These are phyloP conservation scores for Pseudohalonectria lignicola DNA, from an alignment of 2,329 filamentous ascomycete species.

Conservation along the genomic window DNA sequence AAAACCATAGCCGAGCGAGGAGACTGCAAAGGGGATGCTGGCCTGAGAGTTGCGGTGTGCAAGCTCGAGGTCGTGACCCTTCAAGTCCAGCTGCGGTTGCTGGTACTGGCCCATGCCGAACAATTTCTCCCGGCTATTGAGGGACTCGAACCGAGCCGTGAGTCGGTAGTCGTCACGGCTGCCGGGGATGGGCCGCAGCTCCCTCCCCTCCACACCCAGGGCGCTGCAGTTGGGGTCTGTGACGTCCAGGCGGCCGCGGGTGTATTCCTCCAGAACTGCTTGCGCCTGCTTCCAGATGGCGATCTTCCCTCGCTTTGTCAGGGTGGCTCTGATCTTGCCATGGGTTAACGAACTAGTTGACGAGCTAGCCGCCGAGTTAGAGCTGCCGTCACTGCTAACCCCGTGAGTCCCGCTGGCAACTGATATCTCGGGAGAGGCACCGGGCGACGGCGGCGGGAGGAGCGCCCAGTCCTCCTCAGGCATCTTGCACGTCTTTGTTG, in stretches of 20 bases:
- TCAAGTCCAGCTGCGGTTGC: slow-evolving; percentile 51
- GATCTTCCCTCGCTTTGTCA: slow-evolving; percentile 37
- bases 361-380: too few relatives aligned
- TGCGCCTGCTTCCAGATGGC: slow-evolving; percentile 30
- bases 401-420: too few relatives aligned
- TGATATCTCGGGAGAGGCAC: too few relatives aligned
- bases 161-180: slow-evolving; percentile 43
- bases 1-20: slow-evolving; percentile 49
- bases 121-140: slow-evolving; percentile 44
- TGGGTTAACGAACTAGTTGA: too few relatives aligned
- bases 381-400: too few relatives aligned
- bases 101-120: slow-evolving; percentile 63
- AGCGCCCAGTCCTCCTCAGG: slow-evolving; percentile 29
- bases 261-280: slow-evolving; percentile 38
- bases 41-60: slow-evolving; percentile 58
- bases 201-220: slow-evolving; percentile 43
- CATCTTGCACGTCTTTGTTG: slow-evolving; percentile 25
- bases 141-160: slow-evolving; percentile 46
- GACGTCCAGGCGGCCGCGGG: slow-evolving; percentile 35
- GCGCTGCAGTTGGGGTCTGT: slow-evolving; percentile 48
- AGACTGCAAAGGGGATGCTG: slow-evolving; percentile 50
- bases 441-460: slow-evolving; percentile 23
- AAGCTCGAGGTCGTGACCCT: slow-evolving; percentile 50
- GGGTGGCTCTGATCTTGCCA: slow-evolving; percentile 33
- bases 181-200: slow-evolving; percentile 42